Percentiles rank a stretch among this genome's conserved stretches.
These are phyloP conservation scores for Aspergillus funiculosus DNA, from an alignment of 495 filamentous ascomycete species.

Conservation along the genomic window DNA sequence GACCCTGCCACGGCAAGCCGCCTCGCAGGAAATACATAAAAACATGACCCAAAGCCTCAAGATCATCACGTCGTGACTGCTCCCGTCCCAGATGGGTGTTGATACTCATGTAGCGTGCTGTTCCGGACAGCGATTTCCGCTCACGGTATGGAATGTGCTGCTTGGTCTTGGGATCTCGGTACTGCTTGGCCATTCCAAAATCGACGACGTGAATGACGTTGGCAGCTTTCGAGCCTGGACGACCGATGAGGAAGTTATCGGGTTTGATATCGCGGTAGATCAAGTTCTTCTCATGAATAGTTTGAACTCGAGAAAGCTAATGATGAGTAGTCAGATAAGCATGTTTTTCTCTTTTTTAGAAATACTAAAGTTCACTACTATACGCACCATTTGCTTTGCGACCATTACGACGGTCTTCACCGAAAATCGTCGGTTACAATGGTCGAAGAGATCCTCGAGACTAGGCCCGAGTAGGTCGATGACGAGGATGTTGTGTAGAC, in stretches of 20 bases:
- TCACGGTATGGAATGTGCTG: conserved; percentile 99
- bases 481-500: conserved; percentile 97
- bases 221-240: conserved; percentile 84
- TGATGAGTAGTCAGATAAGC: conserved; percentile 5
- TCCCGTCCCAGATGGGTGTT: conserved; percentile 97
- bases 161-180: conserved; percentile 97
- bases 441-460: conserved; percentile 96
- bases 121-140: conserved; percentile 94
- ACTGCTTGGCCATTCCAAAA: conserved; percentile 99
- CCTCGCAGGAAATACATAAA: conserved; percentile 99
- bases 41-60: conserved; percentile 94
- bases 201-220: conserved; percentile 99
- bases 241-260: conserved; percentile 97
- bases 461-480: conserved; percentile 96
- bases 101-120: conserved; percentile 98
- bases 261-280: conserved; percentile 99
- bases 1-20: conserved; percentile 94
- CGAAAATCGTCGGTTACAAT: conserved; percentile 90
- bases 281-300: conserved; percentile 98
- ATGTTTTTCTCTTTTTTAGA: too few species aligned
- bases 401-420: conserved; percentile 99
- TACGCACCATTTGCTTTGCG: conserved; percentile 93
- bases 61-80: conserved; percentile 92
- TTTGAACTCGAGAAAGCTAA: conserved; percentile 93
- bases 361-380: too few species aligned